Conservation (phyloP, 2,329 filamentous ascomycete genomes). For the Blumeria hordei region DNA sequence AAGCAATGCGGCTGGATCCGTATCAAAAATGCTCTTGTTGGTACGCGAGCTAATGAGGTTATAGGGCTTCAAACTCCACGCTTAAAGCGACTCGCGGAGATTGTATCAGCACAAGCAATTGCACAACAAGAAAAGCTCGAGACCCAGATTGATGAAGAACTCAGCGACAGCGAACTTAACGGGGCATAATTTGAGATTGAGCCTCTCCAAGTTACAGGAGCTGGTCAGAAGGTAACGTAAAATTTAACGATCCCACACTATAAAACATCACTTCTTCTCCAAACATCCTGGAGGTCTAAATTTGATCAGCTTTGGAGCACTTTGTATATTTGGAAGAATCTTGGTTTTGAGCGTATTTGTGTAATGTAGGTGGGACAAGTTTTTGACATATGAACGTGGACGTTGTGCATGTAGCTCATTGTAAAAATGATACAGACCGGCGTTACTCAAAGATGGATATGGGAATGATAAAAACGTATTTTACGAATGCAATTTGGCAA, state of each 20-base stretch:
- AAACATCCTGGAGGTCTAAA: not conserved
- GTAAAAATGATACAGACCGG: not conserved
- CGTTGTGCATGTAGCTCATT: not conserved
- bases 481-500: no score
- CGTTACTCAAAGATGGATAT: not conserved
- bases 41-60: conserved; percentile 11
- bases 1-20: no score
- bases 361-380: not conserved
- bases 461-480: no score
- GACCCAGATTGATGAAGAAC: conserved; percentile 24
- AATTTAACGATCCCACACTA: not conserved
- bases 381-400: not conserved
- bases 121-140: conserved; percentile 64
- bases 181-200: conserved; percentile 7
- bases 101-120: conserved; percentile 88
- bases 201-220: not conserved
- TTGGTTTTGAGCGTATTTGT: not conserved
- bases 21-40: no score
- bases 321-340: not conserved
- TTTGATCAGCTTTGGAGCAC: not conserved
- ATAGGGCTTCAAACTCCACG: conserved; percentile 86
- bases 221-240: not conserved
- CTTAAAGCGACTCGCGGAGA: conserved; percentile 89
- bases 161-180: conserved; percentile 15
- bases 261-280: not conserved